phyloP scores from a whole-genome alignment of 352 stramenopile species.

The Phytophthora kernoviae region DNA sequence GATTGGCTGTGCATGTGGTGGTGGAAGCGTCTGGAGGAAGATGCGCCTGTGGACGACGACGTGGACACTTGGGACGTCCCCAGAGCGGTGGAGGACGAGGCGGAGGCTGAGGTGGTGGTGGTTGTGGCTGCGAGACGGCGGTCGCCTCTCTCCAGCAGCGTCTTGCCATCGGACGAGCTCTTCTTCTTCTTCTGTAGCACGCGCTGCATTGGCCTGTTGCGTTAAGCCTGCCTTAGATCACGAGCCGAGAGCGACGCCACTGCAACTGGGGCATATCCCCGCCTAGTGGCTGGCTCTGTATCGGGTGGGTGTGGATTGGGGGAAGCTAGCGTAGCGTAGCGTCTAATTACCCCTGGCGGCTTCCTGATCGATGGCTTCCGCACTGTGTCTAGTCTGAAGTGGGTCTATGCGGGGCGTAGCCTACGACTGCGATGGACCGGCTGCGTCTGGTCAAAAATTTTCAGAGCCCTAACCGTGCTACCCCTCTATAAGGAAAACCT shows the following conservation, averaged over 20 bases:
- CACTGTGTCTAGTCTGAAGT: no score
- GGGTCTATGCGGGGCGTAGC: no score
- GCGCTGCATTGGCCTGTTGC: conserved; percentile 26
- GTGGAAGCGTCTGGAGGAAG: neutral
- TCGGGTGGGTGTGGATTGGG: neutral
- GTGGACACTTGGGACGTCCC: no score
- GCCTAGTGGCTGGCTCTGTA: neutral
- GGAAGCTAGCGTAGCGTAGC: no score
- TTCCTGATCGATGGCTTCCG: no score
- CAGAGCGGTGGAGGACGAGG: neutral
- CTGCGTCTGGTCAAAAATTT: no score
- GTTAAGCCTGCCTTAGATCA: neutral
- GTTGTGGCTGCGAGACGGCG: conserved; percentile 16
- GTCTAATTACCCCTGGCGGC: no score
- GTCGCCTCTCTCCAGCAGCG: neutral
- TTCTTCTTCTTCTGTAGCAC: conserved; percentile 34
- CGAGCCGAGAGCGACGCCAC: conserved; percentile 5
- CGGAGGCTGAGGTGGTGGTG: conserved; percentile 8
- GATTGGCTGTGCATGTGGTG: neutral
- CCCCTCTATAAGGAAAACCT: no score
- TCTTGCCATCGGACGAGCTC: conserved; percentile 2
- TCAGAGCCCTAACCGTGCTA: no score
- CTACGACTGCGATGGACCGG: no score
- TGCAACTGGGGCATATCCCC: conserved; percentile 29
- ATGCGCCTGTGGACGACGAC: no score